Percentiles rank a stretch among this genome's conserved stretches.
Conservation (phyloP, 202 grass and related monocot species). For the Bolboschoenoplectus hybrid region DNA sequence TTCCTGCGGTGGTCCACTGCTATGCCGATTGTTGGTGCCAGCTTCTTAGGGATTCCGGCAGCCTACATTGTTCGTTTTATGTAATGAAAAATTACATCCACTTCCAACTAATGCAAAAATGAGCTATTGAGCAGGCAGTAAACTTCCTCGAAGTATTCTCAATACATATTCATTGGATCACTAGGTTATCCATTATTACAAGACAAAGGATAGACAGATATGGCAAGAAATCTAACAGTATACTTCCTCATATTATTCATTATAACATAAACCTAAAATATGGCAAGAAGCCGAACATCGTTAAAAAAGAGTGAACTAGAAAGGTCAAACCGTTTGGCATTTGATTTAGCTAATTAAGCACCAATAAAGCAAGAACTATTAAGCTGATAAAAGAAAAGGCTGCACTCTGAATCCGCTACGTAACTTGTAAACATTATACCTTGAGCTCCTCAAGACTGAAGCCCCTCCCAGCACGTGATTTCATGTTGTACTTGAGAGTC, state of each 20-base stretch:
- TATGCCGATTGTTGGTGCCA: slow-evolving; percentile 74
- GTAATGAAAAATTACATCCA: background rate
- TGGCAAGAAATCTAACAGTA: too few species aligned
- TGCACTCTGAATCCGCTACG: background rate
- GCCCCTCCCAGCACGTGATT: slow-evolving; percentile 77
- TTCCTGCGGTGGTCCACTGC: slow-evolving; percentile 85
- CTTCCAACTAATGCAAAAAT: background rate
- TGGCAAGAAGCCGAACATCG: background rate
- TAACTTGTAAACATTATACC: slow-evolving; percentile 39
- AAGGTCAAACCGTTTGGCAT: background rate
- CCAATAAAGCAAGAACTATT: background rate
- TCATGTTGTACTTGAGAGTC: slow-evolving; percentile 95
- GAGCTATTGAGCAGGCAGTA: background rate
- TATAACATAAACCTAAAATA: background rate
- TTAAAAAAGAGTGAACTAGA: background rate
- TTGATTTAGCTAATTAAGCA: background rate
- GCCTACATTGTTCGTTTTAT: slow-evolving; percentile 39
- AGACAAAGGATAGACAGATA: background rate
- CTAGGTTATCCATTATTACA: background rate
- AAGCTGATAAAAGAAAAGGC: background rate
- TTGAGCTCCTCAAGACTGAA: slow-evolving; percentile 96
- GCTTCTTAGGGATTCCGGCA: slow-evolving; percentile 80
- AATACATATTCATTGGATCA: background rate
- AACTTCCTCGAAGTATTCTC: background rate
- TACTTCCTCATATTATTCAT: too few species aligned